These are phyloP conservation scores for Globisporangium heterothallicum DNA, from an alignment of 352 stramenopile species.

Conservation along the genomic window DNA sequence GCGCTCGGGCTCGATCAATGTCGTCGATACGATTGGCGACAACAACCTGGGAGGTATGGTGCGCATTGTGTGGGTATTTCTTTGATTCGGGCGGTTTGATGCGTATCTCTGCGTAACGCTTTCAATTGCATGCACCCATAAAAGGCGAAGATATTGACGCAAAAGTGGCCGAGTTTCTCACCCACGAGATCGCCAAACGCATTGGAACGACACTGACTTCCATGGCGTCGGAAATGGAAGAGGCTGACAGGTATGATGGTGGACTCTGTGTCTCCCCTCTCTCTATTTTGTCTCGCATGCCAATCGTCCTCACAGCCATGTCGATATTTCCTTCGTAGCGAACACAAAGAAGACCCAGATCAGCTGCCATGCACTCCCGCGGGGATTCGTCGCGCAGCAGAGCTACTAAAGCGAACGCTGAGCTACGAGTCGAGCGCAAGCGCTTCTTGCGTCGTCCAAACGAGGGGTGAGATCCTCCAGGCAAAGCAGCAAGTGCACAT, in stretches of 20 bases:
- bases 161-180: conserved; percentile 83
- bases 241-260: conserved; percentile 12
- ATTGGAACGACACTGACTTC: conserved; percentile 28
- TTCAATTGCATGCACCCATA: too few relatives aligned
- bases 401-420: conserved; percentile 50
- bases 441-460: conserved; percentile 29
- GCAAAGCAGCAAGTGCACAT: conserved; percentile 10
- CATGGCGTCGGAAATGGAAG: conserved; percentile 16
- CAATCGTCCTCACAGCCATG: too few relatives aligned
- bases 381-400: conserved; percentile 47
- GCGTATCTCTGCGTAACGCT: too few relatives aligned
- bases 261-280: not conserved
- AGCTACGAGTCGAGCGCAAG: conserved; percentile 21
- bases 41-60: conserved; percentile 88
- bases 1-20: conserved; percentile 89
- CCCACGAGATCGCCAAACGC: conserved; percentile 63
- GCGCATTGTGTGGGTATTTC: not conserved
- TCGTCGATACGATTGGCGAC: conserved; percentile 93
- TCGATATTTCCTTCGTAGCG: too few relatives aligned
- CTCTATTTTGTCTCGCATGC: too few relatives aligned
- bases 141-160: conserved; percentile 93
- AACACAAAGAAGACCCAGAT: conserved; percentile 14
- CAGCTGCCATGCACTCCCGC: conserved; percentile 42
- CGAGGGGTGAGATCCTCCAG: not conserved
- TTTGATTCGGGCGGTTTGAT: too few relatives aligned